Conservation (phyloP, 2,329 filamentous ascomycete genomes). For the Plenodomus biglobosus region DNA sequence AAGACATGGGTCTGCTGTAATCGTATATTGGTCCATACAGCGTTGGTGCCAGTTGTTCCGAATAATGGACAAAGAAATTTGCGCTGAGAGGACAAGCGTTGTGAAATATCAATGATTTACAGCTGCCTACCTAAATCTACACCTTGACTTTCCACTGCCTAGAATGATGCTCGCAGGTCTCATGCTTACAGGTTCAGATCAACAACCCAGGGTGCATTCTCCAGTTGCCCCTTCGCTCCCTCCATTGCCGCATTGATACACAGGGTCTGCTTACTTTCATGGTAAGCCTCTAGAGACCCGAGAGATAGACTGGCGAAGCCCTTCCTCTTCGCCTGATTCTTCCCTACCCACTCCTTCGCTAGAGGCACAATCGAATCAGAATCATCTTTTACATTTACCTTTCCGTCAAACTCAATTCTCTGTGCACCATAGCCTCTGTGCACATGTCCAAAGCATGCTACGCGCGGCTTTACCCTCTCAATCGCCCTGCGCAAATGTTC, state of each 20-base stretch:
- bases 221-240: conserved; percentile 48
- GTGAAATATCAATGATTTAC: no score
- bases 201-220: conserved; percentile 57
- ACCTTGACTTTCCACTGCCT: no score
- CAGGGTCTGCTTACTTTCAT: conserved; percentile 50
- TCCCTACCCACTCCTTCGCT: conserved; percentile 23
- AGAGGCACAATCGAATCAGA: conserved; percentile 12
- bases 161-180: no score
- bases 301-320: conserved; percentile 30
- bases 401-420: conserved; percentile 31
- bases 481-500: conserved; percentile 55
- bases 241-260: conserved; percentile 60
- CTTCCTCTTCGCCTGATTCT: conserved; percentile 24
- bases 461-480: conserved; percentile 47
- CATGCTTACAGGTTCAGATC: conserved; percentile 48
- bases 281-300: conserved; percentile 25
- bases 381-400: conserved; percentile 1
- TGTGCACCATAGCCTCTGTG: conserved; percentile 51
- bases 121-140: no score
- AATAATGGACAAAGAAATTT: no score
- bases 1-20: no score
- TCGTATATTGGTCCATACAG: no score
- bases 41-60: no score
- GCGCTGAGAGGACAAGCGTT: no score
- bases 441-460: conserved; percentile 65